Base-by-base conservation (phyloP, 805 yeast species). In the Aciculoconidium aculeatum region DNA sequence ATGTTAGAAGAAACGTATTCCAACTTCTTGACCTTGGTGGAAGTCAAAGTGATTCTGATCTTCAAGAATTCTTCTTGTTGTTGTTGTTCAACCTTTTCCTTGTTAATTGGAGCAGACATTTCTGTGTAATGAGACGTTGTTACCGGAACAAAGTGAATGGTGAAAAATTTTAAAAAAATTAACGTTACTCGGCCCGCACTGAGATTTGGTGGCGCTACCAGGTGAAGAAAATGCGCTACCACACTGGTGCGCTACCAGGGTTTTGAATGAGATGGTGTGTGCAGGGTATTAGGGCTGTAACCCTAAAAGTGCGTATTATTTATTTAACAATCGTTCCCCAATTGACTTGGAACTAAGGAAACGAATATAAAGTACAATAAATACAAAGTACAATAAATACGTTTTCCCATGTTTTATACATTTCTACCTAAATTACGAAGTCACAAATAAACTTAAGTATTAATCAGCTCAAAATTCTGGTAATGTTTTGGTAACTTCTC, bases 11-110 rank as follows among this genome's bases (percentile, higher is more conserved):
- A 86, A 58, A 92, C 96, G 69, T 81, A 83, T 78, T 92, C 98
- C 66, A 92, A 79, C 72, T 84, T 92, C 81, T 87, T 85, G 62
- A 92, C 96, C 77, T 90, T 87, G 78, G 96, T 86, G 55, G 98
- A 92, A 65, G 94, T 87, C 77, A 92, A 78, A 66, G 96, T 87
- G 73, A 92, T 88, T 81, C 97, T 88, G 76, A 92, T 88, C 83
- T 88, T 90, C 80, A 81, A 85, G 77, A 84, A 72, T 64, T 76
- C 78, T 66, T 77, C 81, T 61, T 74, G 79, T 68, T 75, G 86
- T 67, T 79, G 85, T 67, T 76, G 86, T 23, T 32, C 44, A 68
- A 85, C 85, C 69, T 84, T 84, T 67, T 83, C 92, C 76, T 82
- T 80, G 68, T 79, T 75, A 61, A 75, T 68, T 52, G 60, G 67